These are phyloP conservation scores for Botrytis tulipae DNA, from an alignment of 2,329 filamentous ascomycete species.

Conservation along the genomic window DNA sequence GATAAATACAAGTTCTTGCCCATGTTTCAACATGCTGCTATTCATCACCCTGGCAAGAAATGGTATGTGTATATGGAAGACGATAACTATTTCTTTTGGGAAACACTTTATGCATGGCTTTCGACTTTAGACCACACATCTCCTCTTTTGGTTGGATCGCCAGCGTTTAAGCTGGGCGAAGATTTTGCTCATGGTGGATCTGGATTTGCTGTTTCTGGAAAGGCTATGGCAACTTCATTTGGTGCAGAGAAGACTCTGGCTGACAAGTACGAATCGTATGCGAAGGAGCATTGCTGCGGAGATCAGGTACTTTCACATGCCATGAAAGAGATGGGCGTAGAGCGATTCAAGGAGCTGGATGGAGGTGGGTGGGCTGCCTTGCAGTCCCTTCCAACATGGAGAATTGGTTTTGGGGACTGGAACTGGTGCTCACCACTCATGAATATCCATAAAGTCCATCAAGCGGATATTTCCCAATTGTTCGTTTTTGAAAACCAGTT, in stretches of 20 bases:
- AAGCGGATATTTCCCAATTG: slow-evolving; percentile 23
- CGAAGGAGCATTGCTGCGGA: slow-evolving; percentile 22
- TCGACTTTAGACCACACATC: slow-evolving; percentile 44
- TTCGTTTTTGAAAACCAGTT: slow-evolving; percentile 24
- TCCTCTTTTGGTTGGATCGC: slow-evolving; percentile 48
- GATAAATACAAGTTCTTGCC: slow-evolving; percentile 64
- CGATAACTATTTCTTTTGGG: slow-evolving; percentile 57
- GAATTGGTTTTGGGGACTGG: slow-evolving; percentile 23
- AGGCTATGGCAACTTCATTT: slow-evolving; percentile 44
- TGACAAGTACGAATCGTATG: slow-evolving; percentile 17
- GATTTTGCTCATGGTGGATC: slow-evolving; percentile 57
- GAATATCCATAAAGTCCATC: slow-evolving; percentile 26
- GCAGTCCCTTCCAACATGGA: slow-evolving; percentile 21
- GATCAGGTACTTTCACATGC: slow-evolving; percentile 25
- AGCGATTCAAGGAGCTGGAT: slow-evolving; percentile 19
- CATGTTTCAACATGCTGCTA: slow-evolving; percentile 55
- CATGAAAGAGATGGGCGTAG: slow-evolving; percentile 18
- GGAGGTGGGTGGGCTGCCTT: slow-evolving; percentile 23
- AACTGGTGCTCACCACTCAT: slow-evolving; percentile 24
- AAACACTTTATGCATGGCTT: slow-evolving; percentile 52
- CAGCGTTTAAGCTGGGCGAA: slow-evolving; percentile 44
- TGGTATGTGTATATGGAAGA: slow-evolving; percentile 62
- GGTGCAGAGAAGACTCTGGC: slow-evolving; percentile 18
- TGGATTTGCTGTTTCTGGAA: slow-evolving; percentile 53
- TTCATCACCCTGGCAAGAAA: slow-evolving; percentile 50